A percentile compares a stretch with the other conserved stretches of the same genome.
phyloP scores from a whole-genome alignment of 1,139 yeast genomes.

The Barnettozyma hawaiiensis region DNA sequence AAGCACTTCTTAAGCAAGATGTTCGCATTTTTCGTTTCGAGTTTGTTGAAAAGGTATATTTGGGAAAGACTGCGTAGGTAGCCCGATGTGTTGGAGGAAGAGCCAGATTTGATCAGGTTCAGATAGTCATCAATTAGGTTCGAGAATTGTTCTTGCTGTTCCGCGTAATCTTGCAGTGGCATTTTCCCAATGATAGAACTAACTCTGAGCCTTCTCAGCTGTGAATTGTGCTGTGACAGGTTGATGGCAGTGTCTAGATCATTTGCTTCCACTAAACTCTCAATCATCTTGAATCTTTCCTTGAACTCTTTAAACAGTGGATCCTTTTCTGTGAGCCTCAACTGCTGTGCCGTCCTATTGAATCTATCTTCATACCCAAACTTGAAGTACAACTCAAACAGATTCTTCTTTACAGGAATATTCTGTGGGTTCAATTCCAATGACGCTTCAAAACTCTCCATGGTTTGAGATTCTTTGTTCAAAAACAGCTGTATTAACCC shows the following conservation, averaged over 20 bases:
- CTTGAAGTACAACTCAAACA: conserved; percentile 40
- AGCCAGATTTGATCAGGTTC: conserved; percentile 18
- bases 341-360: not conserved
- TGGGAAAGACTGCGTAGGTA: conserved; percentile 31
- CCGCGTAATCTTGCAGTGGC: conserved; percentile 1
- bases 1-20: conserved; percentile 45
- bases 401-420: conserved; percentile 39
- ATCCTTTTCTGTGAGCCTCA: conserved; percentile 2
- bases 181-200: conserved; percentile 26
- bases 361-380: conserved; percentile 39
- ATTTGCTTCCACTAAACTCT: conserved; percentile 9
- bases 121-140: conserved; percentile 21
- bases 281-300: conserved; percentile 16
- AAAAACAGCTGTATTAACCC: conserved; percentile 49
- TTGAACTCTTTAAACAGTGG: conserved; percentile 8
- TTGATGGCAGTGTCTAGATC: conserved; percentile 22
- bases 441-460: conserved; percentile 41
- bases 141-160: conserved; percentile 12
- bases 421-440: conserved; percentile 35
- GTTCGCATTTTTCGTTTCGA: conserved; percentile 44
- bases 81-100: conserved; percentile 12
- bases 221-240: conserved; percentile 27
- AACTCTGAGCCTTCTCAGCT: conserved; percentile 27
- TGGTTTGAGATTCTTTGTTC: conserved; percentile 43
- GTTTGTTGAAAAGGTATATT: conserved; percentile 44